These are phyloP conservation scores for Kodamaea fukazawae DNA, from an alignment of 805 yeast species.

Conservation along the genomic window DNA sequence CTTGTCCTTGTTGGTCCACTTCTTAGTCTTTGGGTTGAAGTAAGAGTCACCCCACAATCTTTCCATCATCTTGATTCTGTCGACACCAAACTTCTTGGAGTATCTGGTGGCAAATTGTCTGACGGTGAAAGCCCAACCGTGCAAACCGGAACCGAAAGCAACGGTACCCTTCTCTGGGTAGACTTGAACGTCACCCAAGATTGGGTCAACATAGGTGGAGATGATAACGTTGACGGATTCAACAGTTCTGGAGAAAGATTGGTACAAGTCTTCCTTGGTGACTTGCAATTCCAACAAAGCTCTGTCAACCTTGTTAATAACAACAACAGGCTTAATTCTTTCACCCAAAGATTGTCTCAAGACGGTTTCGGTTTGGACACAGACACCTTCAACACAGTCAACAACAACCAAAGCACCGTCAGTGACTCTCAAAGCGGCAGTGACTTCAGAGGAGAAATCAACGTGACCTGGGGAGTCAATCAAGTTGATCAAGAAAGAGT, in stretches of 20 bases:
- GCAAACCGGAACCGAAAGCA: constrained; percentile 99
- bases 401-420: constrained; percentile 99
- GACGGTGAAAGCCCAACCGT: constrained; percentile 99
- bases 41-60: constrained; percentile 99
- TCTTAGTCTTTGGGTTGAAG: constrained; percentile 99
- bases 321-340: constrained; percentile 98
- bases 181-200: constrained; percentile 94
- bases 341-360: constrained; percentile 98
- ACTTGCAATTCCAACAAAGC: constrained; percentile 98
- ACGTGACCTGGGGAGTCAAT: constrained; percentile 99
- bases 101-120: constrained; percentile 98
- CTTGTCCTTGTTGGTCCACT: constrained; percentile 95
- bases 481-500: constrained; percentile 94
- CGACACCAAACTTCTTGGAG: constrained; percentile 99
- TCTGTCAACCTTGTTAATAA: constrained; percentile 99
- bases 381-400: constrained; percentile 99
- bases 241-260: constrained; percentile 96
- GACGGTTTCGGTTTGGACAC: constrained; percentile 99
- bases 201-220: constrained; percentile 88
- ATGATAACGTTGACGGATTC: constrained; percentile 99
- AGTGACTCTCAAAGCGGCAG: constrained; percentile 99
- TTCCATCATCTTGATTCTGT: constrained; percentile 96
- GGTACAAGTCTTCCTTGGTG: constrained; percentile 98
- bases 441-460: constrained; percentile 99
- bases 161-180: constrained; percentile 99